phyloP scores from a whole-genome alignment of 73 alveolate genomes.

The Paramecium bursaria region DNA sequence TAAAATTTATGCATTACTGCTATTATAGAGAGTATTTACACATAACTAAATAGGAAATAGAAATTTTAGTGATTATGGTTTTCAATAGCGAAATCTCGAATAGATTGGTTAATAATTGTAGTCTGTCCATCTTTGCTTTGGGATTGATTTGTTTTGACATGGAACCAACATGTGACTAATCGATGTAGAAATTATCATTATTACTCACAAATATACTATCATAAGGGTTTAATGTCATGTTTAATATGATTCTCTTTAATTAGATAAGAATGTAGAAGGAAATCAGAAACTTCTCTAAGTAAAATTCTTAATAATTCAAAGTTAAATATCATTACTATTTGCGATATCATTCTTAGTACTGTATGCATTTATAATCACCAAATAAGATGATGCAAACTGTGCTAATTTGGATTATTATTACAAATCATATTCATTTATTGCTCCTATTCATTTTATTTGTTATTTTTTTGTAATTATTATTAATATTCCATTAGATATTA shows the following conservation, averaged over 20 bases:
- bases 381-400: not conserved
- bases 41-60: conserved; percentile 9
- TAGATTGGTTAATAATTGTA: conserved; percentile 43
- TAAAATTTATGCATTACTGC: conserved; percentile 2
- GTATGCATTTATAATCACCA: not conserved
- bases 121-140: conserved; percentile 3
- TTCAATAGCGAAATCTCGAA: conserved; percentile 25
- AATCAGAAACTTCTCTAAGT: conserved; percentile 36
- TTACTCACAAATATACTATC: conserved; percentile 20
- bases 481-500: too few relatives aligned
- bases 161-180: not conserved
- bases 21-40: conserved; percentile 6
- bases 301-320: not conserved
- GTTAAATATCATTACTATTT: not conserved
- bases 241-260: conserved; percentile 27
- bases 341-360: conserved; percentile 8
- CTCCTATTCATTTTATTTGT: conserved; percentile 12
- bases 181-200: conserved; percentile 11
- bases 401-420: not conserved
- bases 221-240: not conserved
- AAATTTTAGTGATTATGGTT: not conserved
- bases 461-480: not conserved
- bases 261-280: not conserved
- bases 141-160: not conserved
- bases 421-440: not conserved